Evolutionary conservation across 208 protist species (phyloP).

Genomic region (Vickermania ingenoplastis): DNA sequence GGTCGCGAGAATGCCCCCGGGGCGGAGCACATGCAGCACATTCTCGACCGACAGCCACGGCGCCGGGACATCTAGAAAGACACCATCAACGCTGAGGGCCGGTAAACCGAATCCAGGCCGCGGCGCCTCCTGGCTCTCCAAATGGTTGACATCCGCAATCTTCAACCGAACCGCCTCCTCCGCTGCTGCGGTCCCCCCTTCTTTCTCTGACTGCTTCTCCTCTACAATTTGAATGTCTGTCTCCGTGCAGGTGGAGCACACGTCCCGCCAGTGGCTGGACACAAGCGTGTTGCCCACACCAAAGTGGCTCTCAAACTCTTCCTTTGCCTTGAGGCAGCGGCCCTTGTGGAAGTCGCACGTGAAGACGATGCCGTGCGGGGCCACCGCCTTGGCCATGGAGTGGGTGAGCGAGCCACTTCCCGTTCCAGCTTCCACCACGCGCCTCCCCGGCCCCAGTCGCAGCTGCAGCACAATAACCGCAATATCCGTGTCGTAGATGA

Average conservation of each 20-base stretch:
- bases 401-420: conserved; percentile 87
- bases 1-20: conserved; percentile 83
- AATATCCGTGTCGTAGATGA: conserved; percentile 90
- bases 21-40: conserved; percentile 65
- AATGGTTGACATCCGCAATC: conserved; percentile 18
- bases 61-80: conserved; percentile 90
- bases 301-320: conserved; percentile 35
- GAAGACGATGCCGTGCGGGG: conserved; percentile 67
- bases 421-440: conserved; percentile 84
- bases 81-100: conserved; percentile 61
- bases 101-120: conserved; percentile 67
- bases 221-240: conserved; percentile 10
- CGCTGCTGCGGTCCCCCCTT: conserved; percentile 2
- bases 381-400: conserved; percentile 68
- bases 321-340: conserved; percentile 61
- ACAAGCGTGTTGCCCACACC: conserved; percentile 48
- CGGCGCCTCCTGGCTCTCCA: conserved; percentile 21
- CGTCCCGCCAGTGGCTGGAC: conserved; percentile 70
- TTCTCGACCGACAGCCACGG: conserved; percentile 85
- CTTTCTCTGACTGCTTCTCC: conserved; percentile 3
- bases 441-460: conserved; percentile 54
- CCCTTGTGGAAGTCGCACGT: conserved; percentile 86
- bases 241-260: conserved; percentile 43
- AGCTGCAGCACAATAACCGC: conserved; percentile 75
- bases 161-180: conserved; percentile 15